Evolutionary conservation across 176 grass and related monocot species (phyloP), one percentile per base, ranked within the genome.

Genomic region (Eragrostis curvula): DNA sequence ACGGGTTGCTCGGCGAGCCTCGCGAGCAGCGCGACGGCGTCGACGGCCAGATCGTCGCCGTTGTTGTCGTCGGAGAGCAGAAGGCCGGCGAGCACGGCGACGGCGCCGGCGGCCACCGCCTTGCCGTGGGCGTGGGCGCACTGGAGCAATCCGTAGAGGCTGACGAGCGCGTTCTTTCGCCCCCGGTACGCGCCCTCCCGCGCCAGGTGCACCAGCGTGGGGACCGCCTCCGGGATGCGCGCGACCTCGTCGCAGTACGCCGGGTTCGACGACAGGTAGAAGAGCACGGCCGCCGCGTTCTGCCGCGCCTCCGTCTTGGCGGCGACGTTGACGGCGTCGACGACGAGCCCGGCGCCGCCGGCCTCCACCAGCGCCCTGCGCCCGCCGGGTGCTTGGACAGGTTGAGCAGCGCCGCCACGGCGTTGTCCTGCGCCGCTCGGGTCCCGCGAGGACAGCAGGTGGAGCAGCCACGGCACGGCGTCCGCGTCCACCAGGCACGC

Each of bases 211-310:
- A 98, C 88, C 28, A 98, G 79, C 71, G 90, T 86, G 15, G 92
- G 84, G 18, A 95, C 78, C 7, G 96, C 88, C 63, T 93, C 84
- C 17, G 87, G 88, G 30, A 91, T 82, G 25, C 75, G 83, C 44
- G 82, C 52, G 64, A 95, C 93, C 84, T 89, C 92, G n/a, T 68
- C 68, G 67, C 87, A 81, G 88, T 90, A 90, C n/a, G 79, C 84
- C 40, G 79, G 65, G 67, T 84, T 58, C n/a, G 93, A 86, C 5
- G 96, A 90, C 3, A 98, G 88, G 81, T 95, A 95, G 92, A 95
- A 98, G 8, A 98, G 45, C 16, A 98, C 85, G 23, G 88, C 92
- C 20, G 82, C 90, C 16, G 96, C 92, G 85, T 95, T 95, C 85
- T 98, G 90, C 84, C 75, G 82, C 16, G 90, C 81, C 66, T 93